A percentile compares a stretch with the other conserved stretches of the same genome.
Conservation (phyloP, 345 rosid species). For the Zanthoxylum bungeanum region DNA sequence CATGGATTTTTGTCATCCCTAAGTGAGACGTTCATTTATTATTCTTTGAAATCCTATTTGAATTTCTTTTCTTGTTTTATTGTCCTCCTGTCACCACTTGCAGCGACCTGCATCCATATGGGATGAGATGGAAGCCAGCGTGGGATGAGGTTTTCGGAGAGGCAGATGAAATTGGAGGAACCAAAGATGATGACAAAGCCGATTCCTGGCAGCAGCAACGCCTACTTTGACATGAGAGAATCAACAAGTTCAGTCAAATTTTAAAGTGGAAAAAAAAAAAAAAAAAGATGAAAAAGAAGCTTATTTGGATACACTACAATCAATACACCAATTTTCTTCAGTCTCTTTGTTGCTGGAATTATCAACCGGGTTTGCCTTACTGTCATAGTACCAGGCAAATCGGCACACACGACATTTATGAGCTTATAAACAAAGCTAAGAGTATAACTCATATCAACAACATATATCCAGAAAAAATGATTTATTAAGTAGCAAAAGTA, state of each 20-base stretch:
- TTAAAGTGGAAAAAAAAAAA: slow-evolving; percentile 10
- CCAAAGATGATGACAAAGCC: slow-evolving; percentile 25
- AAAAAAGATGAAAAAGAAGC: neutral
- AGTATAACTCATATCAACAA: neutral
- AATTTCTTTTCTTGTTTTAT: slow-evolving; percentile 1
- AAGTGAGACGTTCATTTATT: slow-evolving; percentile 39
- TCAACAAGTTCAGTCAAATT: slow-evolving; percentile 16
- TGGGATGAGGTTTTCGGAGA: slow-evolving; percentile 46
- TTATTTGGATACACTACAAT: neutral
- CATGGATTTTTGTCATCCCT: too few relatives aligned
- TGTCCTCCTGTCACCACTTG: neutral
- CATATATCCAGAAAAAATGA: neutral
- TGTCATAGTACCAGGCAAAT: neutral
- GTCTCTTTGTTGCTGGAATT: neutral
- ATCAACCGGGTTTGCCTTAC: neutral
- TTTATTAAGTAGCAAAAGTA: neutral
- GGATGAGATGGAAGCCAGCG: slow-evolving; percentile 61
- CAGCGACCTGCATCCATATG: neutral
- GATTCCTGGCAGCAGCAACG: slow-evolving; percentile 5
- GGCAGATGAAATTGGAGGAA: slow-evolving; percentile 21
- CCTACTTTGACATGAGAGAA: slow-evolving; percentile 17
- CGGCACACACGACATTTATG: neutral
- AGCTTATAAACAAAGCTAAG: neutral
- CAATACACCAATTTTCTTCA: too few relatives aligned
- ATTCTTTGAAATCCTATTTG: neutral